Percentiles rank a stretch among this genome's conserved stretches.
Conservation (phyloP, 148 eudicot genomes). For the Rhododendron mucronatum region DNA sequence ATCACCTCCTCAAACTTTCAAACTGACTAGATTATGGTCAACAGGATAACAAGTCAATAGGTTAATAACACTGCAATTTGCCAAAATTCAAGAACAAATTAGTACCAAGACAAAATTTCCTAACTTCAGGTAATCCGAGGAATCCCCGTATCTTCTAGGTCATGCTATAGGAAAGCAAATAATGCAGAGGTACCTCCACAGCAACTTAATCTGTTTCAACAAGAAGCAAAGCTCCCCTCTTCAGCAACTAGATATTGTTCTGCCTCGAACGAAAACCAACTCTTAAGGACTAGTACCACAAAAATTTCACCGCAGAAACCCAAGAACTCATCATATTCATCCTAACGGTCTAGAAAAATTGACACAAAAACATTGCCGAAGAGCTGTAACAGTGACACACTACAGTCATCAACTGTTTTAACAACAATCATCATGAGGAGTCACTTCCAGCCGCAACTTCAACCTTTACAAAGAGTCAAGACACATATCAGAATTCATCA, state of each 20-base stretch:
- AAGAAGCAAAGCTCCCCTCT: slow-evolving; percentile 10
- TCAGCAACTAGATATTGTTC: slow-evolving; percentile 20
- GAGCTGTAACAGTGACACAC: slow-evolving; percentile 1
- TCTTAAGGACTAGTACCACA: slow-evolving; percentile 17
- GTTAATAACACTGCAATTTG: not conserved
- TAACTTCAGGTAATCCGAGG: slow-evolving; percentile 7
- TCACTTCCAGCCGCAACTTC: slow-evolving; percentile 9
- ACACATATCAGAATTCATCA: not conserved
- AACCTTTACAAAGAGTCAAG: slow-evolving; percentile 27
- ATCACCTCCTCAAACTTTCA: not conserved
- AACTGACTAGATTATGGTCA: not conserved
- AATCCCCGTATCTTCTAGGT: not conserved
- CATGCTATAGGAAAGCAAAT: not conserved
- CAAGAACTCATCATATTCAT: slow-evolving; percentile 20
- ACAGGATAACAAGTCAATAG: not conserved
- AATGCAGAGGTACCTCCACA: not conserved
- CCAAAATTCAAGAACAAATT: slow-evolving; percentile 16
- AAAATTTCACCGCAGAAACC: slow-evolving; percentile 30
- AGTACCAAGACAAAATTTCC: slow-evolving; percentile 31
- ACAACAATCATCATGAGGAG: slow-evolving; percentile 7
- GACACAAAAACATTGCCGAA: slow-evolving; percentile 6
- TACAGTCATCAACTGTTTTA: slow-evolving; percentile 19
- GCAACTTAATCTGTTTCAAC: not conserved
- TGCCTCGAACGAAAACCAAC: slow-evolving; percentile 27
- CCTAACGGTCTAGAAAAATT: slow-evolving; percentile 25